Conservation (phyloP, 306 rosid genomes). For the Fragaria iinumae region DNA sequence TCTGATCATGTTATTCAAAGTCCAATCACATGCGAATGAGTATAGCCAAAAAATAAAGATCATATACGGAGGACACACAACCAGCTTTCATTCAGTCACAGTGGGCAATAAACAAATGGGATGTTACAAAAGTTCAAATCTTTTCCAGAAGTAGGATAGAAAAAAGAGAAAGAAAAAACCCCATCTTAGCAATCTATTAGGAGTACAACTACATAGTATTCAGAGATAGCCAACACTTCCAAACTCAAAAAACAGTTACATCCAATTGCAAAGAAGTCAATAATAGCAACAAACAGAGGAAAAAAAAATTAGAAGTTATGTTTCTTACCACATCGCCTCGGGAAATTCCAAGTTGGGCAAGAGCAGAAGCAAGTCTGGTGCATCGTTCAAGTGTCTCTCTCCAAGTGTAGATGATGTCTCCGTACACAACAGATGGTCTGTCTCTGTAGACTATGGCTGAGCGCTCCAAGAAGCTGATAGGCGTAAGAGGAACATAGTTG, state of each 20-base stretch:
- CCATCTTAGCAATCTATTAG: not conserved
- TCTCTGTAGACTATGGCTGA: conserved; percentile 63
- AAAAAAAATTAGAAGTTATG: not conserved
- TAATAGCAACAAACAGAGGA: not conserved
- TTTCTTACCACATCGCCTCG: conserved; percentile 56
- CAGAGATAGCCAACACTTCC: not conserved
- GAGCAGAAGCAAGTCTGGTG: conserved; percentile 65
- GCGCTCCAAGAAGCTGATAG: conserved; percentile 80
- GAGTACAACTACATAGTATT: not conserved
- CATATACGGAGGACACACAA: not conserved
- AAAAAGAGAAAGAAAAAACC: not conserved
- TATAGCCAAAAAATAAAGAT: not conserved
- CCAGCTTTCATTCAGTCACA: not conserved
- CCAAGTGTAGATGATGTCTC: conserved; percentile 57
- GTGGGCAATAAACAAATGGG: not conserved
- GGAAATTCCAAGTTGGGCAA: conserved; percentile 48
- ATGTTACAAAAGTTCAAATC: not conserved
- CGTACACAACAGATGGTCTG: conserved; percentile 48
- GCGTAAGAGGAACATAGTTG: conserved; percentile 67
- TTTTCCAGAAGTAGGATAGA: not conserved
- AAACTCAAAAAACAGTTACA: not conserved
- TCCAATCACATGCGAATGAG: not conserved
- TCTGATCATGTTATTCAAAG: not conserved
- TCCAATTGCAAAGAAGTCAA: not conserved
- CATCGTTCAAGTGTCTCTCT: conserved; percentile 63